Base-by-base conservation (phyloP, 257 asterid species). In the Verbena officinalis region DNA sequence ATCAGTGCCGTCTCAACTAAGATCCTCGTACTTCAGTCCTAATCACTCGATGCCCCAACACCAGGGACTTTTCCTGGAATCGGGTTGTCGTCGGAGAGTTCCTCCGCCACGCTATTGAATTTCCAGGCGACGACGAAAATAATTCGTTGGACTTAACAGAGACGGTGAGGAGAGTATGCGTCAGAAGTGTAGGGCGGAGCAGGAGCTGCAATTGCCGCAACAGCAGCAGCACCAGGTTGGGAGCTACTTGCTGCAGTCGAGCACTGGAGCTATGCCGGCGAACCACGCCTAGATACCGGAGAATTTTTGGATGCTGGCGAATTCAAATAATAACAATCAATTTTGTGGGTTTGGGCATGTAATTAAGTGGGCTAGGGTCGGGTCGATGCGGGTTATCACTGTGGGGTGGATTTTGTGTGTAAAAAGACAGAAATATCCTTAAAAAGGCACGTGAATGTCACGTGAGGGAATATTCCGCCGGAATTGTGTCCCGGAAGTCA, bases 221-320 rank as follows among this genome's bases (percentile, higher is more conserved):
- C 82, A 67, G 23, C 86, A 75, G 9, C 83, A 84, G 13, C 91
- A 88, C 38, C 93, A 89, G 73, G 59, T 83, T 59, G 96, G 96
- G 3, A 92, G 73, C 70, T 89, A 92, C 72, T 58, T 92, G 75
- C 55, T 89, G 33, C 96, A 87, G 59, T 82, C 95, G 0, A 83
- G 81, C 62, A 59, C 95, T 14, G 86, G 94, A 9, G 80, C 95
- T 39, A 84, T 87, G 82, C 82, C 95, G 56, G 65, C 93, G 11
- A 79, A 77, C 59, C 97, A 92, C 54, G 73, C 93, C 2, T 83
- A 96, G 5, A 72, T 81, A 40, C 97, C 98, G 73, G 86, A 96
- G 0, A 92, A 92, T 55, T 89, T 89, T 48, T 92, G 96, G 97
- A 92, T 92, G 98, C 61, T 89, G 59, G 90, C 96, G 12, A 92